Evolutionary conservation across 176 grass and related monocot genomes (phyloP).

Genomic region (Hyparrhenia diplandra): DNA sequence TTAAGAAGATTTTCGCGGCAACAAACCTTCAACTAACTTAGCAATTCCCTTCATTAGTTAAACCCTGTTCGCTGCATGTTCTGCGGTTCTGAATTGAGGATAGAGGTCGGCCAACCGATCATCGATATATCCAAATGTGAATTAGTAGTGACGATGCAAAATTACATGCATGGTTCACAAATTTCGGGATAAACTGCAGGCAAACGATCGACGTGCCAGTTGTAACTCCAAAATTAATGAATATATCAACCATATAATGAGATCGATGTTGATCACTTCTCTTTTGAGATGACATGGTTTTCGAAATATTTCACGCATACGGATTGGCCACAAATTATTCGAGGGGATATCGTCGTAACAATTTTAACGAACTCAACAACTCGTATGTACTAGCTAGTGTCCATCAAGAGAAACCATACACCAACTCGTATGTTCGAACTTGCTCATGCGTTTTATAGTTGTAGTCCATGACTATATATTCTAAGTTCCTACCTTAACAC

Average conservation of each 20-base stretch:
- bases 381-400: no score
- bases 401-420: no score
- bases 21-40: slow-evolving; percentile 4
- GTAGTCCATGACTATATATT: no score
- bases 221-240: background rate
- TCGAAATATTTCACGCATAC: no score
- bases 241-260: background rate
- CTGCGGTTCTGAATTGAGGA: background rate
- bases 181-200: background rate
- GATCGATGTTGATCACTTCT: background rate
- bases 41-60: background rate
- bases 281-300: background rate
- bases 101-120: background rate
- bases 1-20: background rate
- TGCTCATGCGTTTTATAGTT: no score
- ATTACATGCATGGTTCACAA: background rate
- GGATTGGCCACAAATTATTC: no score
- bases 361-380: no score
- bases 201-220: background rate
- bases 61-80: slow-evolving; percentile 25
- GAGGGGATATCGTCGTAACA: no score
- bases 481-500: no score
- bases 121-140: background rate
- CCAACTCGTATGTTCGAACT: no score
- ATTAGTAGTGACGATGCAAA: background rate